These are phyloP conservation scores for Parachaetomium inaequale DNA, from an alignment of 495 filamentous ascomycete species.

Conservation along the genomic window DNA sequence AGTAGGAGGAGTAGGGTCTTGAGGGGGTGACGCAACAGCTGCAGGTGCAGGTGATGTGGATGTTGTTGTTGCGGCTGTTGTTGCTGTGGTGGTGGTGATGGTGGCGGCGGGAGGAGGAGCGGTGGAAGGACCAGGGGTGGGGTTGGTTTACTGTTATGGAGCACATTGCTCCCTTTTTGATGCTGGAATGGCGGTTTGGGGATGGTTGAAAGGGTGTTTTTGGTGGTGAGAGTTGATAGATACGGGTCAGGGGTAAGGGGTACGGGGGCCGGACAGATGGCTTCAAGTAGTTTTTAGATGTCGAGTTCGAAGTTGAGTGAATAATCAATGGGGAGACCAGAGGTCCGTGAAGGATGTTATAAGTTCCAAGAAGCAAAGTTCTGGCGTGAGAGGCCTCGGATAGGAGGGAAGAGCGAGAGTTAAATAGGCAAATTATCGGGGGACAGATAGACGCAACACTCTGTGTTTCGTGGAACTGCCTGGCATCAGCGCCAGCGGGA, in stretches of 20 bases:
- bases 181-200: too few species aligned
- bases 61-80: neutral
- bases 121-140: neutral
- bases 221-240: neutral
- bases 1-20: neutral
- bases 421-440: neutral
- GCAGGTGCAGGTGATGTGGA: neutral
- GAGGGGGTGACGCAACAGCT: neutral
- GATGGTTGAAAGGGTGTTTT: neutral
- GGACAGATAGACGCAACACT: neutral
- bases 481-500: neutral
- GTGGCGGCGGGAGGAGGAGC: neutral
- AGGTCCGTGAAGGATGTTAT: too few species aligned
- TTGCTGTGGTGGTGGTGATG: neutral
- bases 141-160: neutral
- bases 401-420: neutral
- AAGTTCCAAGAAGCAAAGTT: too few species aligned
- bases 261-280: too few species aligned
- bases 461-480: neutral
- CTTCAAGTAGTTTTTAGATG: too few species aligned
- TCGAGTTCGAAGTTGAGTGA: too few species aligned
- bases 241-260: too few species aligned
- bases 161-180: neutral
- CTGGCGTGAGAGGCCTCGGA: neutral
- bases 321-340: too few species aligned